Conservation (phyloP, 2,329 filamentous ascomycete genomes). For the Claviceps africana region DNA sequence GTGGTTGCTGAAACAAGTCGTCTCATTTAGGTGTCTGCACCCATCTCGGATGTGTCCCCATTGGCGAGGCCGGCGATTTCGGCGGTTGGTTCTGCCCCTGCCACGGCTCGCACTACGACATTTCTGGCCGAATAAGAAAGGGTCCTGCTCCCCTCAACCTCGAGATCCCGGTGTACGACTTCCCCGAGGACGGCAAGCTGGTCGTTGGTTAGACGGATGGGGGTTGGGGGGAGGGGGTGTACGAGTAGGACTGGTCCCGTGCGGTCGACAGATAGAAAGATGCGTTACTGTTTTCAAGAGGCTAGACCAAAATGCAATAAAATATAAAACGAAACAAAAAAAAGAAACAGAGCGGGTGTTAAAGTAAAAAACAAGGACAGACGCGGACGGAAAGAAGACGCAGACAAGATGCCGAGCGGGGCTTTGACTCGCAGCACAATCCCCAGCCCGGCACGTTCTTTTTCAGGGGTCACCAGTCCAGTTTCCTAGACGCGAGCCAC, state of each 20-base stretch:
- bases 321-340: no score
- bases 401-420: background rate
- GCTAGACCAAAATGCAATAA: conserved; percentile 7
- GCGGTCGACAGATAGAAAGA: conserved; percentile 7
- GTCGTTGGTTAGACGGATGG: conserved; percentile 66
- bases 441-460: conserved; percentile 6
- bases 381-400: background rate
- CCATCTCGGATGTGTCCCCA: conserved; percentile 96
- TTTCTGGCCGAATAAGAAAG: conserved; percentile 95
- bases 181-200: conserved; percentile 77
- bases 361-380: conserved; percentile 3
- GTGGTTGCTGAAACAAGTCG: background rate
- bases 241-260: conserved; percentile 8
- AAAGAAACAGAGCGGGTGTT: background rate
- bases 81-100: conserved; percentile 99
- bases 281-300: background rate
- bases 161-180: conserved; percentile 84
- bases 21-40: conserved; percentile 75
- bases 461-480: conserved; percentile 13
- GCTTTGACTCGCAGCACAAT: background rate
- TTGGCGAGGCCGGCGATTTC: conserved; percentile 94
- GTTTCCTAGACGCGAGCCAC: conserved; percentile 22
- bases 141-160: conserved; percentile 95
- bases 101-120: conserved; percentile 99
- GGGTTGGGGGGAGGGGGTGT: conserved; percentile 7